Evolutionary conservation across 1,284 basidiomycete genomes (phyloP).

Genomic region (Grifola frondosa): DNA sequence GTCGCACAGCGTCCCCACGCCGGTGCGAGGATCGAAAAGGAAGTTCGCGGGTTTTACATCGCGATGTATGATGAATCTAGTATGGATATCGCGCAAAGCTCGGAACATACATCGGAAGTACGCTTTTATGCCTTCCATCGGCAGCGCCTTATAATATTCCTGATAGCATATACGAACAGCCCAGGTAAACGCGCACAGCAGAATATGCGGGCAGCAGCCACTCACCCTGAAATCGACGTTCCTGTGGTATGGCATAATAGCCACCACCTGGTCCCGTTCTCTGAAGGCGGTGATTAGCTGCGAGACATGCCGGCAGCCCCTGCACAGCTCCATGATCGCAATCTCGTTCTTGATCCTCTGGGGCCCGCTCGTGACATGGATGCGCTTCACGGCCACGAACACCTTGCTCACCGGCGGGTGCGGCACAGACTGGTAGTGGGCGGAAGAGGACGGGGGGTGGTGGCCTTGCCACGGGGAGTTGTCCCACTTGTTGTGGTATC

Average conservation of each 20-base stretch:
- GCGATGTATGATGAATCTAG: conserved; percentile 89
- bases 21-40: conserved; percentile 85
- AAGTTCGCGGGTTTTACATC: conserved; percentile 99
- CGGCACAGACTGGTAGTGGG: conserved; percentile 54
- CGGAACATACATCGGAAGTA: conserved; percentile 94
- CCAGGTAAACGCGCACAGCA: conserved; percentile 1
- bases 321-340: conserved; percentile 84
- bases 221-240: conserved; percentile 92
- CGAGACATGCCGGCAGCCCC: conserved; percentile 82
- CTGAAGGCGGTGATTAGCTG: conserved; percentile 96
- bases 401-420: conserved; percentile 49
- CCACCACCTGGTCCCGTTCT: conserved; percentile 89
- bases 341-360: conserved; percentile 94
- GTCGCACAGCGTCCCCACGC: conserved; percentile 88
- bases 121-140: conserved; percentile 74
- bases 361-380: conserved; percentile 95
- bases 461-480: conserved; percentile 79
- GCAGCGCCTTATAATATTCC: conserved; percentile 75
- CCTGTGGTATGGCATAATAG: conserved; percentile 91
- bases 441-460: conserved; percentile 59
- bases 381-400: conserved; percentile 94
- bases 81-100: conserved; percentile 87
- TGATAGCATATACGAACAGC: conserved; percentile 31
- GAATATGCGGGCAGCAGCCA: conserved; percentile 11
- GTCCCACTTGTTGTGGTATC: conserved; percentile 76